Evolutionary conservation across 208 protist species (phyloP).

Genomic region (Angomonas desouzai): DNA sequence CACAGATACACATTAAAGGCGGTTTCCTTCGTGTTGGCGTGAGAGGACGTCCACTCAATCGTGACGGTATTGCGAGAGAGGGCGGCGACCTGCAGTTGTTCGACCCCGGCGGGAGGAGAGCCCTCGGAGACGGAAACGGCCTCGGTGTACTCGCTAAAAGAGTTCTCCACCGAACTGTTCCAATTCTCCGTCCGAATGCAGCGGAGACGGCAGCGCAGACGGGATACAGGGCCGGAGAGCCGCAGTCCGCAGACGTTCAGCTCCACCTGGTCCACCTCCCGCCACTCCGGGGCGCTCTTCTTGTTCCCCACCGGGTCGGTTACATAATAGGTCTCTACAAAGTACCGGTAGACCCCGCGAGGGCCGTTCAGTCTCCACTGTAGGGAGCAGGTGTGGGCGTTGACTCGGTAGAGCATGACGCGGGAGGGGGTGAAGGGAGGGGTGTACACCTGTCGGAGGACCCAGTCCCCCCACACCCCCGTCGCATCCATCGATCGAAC

Average conservation of each 20-base stretch:
- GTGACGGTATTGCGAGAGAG: conserved; percentile 56
- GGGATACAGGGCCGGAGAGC: conserved; percentile 38
- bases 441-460: conserved; percentile 55
- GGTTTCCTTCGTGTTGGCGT: conserved; percentile 20
- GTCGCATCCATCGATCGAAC: conserved; percentile 74
- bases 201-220: conserved; percentile 80
- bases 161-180: conserved; percentile 2
- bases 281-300: conserved; percentile 44
- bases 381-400: conserved; percentile 73
- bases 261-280: conserved; percentile 67
- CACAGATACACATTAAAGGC: neutral
- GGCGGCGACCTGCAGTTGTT: conserved; percentile 44
- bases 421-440: conserved; percentile 60
- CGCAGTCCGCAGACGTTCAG: conserved; percentile 68
- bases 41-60: conserved; percentile 65
- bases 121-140: conserved; percentile 62
- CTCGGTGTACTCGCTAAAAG: conserved; percentile 76
- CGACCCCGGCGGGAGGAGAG: conserved; percentile 77
- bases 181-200: conserved; percentile 10
- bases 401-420: conserved; percentile 66
- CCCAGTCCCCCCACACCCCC: conserved; percentile 72
- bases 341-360: conserved; percentile 4
- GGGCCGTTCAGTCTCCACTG: conserved; percentile 60
- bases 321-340: conserved; percentile 7
- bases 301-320: conserved; percentile 10